phyloP scores from a whole-genome alignment of 352 stramenopile genomes.

The Pythium phragmitis region DNA sequence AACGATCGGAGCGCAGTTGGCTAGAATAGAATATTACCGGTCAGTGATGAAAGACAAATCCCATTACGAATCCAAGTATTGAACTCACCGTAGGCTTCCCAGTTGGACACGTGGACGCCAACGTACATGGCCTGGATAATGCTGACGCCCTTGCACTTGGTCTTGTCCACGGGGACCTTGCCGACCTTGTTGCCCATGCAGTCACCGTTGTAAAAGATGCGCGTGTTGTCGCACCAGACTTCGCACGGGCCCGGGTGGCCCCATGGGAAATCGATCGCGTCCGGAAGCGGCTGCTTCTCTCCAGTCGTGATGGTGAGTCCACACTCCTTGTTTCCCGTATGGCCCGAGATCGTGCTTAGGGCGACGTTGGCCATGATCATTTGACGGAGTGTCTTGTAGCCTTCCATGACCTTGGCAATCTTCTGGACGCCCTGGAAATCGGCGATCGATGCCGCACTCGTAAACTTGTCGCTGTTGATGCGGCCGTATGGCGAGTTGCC shows the following conservation, averaged over 20 bases:
- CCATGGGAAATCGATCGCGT: constrained; percentile 13
- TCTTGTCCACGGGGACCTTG: constrained; percentile 15
- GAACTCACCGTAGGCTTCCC: constrained; percentile 18
- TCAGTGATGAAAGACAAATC: not conserved
- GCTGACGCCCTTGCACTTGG: constrained; percentile 16
- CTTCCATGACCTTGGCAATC: constrained; percentile 17
- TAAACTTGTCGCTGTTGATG: not conserved
- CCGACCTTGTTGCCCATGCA: constrained; percentile 17
- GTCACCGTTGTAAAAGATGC: constrained; percentile 11
- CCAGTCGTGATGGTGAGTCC: constrained; percentile 5
- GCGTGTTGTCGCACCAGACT: constrained; percentile 23
- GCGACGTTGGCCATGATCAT: constrained; percentile 12
- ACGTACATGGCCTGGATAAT: constrained; percentile 23
- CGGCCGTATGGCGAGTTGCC: constrained; percentile 19
- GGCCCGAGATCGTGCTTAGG: constrained; percentile 6
- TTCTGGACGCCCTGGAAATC: constrained; percentile 18
- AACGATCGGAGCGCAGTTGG: constrained; percentile 8
- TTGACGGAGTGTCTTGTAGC: constrained; percentile 3
- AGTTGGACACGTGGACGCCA: constrained; percentile 20
- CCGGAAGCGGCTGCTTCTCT: constrained; percentile 5
- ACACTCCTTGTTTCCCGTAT: constrained; percentile 17
- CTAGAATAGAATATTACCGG: not conserved
- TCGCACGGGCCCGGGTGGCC: constrained; percentile 17
- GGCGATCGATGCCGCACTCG: not conserved
- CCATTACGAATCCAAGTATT: not conserved